A percentile compares a stretch with the other conserved stretches of the same genome.
phyloP scores from a whole-genome alignment of 1,284 basidiomycete species.

The Anthracocystis setariae region DNA sequence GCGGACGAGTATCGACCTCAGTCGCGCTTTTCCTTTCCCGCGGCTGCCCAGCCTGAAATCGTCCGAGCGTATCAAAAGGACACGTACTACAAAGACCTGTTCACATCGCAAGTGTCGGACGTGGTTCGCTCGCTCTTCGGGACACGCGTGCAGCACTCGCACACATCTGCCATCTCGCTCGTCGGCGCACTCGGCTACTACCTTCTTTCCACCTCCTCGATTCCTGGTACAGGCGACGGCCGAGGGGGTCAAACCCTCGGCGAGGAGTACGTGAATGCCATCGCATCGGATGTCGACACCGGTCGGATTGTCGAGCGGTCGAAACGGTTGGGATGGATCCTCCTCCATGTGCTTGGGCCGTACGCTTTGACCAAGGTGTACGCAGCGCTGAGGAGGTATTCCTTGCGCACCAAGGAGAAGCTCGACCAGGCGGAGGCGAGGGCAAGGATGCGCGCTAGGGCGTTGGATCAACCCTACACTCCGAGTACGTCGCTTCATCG shows the following conservation, averaged over 20 bases:
- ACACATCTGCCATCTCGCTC: conserved; percentile 60
- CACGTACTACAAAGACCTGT: conserved; percentile 66
- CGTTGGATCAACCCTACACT: conserved; percentile 12
- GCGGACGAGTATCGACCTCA: conserved; percentile 22
- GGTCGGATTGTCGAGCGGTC: conserved; percentile 55
- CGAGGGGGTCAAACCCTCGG: conserved; percentile 69
- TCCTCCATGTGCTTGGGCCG: conserved; percentile 64
- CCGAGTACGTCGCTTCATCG: conserved; percentile 2
- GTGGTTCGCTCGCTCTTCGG: conserved; percentile 66
- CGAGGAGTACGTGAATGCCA: conserved; percentile 69
- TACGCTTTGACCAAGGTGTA: conserved; percentile 62
- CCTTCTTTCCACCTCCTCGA: conserved; percentile 60
- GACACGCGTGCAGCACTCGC: conserved; percentile 65
- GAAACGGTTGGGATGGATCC: conserved; percentile 58
- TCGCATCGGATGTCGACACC: conserved; percentile 59
- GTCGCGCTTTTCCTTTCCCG: conserved; percentile 32
- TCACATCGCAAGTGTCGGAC: conserved; percentile 66
- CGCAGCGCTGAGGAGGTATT: conserved; percentile 46
- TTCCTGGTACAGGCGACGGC: conserved; percentile 28
- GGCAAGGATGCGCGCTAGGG: conserved; percentile 21
- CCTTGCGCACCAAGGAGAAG: conserved; percentile 10
- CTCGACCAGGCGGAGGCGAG: conserved; percentile 18
- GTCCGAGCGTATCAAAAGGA: conserved; percentile 49
- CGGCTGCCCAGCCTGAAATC: conserved; percentile 45
- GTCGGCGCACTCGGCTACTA: conserved; percentile 66